Percentiles rank a stretch among this genome's conserved stretches.
These are phyloP conservation scores for Vigna trinervia DNA, from an alignment of 306 rosid genomes.

Conservation along the genomic window DNA sequence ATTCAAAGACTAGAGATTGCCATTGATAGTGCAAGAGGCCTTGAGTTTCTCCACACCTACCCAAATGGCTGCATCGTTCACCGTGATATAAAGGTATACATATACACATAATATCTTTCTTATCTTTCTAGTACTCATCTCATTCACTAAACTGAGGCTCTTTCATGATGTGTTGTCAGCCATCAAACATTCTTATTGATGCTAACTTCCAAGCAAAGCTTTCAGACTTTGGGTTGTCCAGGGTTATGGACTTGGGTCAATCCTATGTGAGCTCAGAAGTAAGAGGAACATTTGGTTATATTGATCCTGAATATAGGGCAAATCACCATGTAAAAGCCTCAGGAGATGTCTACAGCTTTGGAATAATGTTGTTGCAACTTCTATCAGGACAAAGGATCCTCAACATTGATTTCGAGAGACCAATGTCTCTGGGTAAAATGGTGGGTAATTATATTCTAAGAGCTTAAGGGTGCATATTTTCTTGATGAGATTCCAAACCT, in stretches of 20 bases:
- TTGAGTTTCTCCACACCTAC: slow-evolving; percentile 67
- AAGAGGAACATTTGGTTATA: slow-evolving; percentile 77
- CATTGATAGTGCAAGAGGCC: slow-evolving; percentile 66
- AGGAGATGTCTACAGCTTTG: slow-evolving; percentile 75
- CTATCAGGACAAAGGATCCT: slow-evolving; percentile 68
- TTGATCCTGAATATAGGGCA: slow-evolving; percentile 69
- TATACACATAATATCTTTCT: neutral
- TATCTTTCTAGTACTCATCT: neutral
- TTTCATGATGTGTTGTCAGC: slow-evolving; percentile 51
- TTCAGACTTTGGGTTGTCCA: slow-evolving; percentile 74
- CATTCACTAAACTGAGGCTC: slow-evolving; percentile 11
- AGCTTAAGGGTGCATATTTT: neutral
- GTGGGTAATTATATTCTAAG: slow-evolving; percentile 44
- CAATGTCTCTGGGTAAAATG: slow-evolving; percentile 62
- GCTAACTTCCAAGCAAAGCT: slow-evolving; percentile 66
- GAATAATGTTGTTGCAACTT: slow-evolving; percentile 68
- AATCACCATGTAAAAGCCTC: slow-evolving; percentile 71
- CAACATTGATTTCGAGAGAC: slow-evolving; percentile 49
- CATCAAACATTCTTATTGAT: slow-evolving; percentile 69
- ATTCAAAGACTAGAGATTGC: slow-evolving; percentile 66
- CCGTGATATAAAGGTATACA: slow-evolving; percentile 69
- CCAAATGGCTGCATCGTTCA: slow-evolving; percentile 73
- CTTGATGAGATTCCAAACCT: no score
- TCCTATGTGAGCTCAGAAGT: slow-evolving; percentile 75
- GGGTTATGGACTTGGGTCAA: slow-evolving; percentile 63